These are phyloP conservation scores for Metroxylon sagu DNA, from an alignment of 176 grass and related monocot species.

Conservation along the genomic window DNA sequence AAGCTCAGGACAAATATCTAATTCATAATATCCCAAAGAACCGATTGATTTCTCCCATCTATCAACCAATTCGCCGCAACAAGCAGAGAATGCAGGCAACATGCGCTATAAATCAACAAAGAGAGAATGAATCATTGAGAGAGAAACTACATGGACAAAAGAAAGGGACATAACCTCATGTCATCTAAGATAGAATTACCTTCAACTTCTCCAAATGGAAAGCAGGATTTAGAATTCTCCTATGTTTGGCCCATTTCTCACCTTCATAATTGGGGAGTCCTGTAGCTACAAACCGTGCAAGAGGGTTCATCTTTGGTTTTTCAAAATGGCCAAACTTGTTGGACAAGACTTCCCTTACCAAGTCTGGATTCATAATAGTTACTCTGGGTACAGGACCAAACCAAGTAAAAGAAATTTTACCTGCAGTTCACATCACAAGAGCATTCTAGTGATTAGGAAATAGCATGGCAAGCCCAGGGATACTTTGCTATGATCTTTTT, in stretches of 20 bases:
- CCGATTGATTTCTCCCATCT: slow-evolving; percentile 33
- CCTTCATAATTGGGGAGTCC: slow-evolving; percentile 32
- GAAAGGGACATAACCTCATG: not conserved
- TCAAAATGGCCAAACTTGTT: no score
- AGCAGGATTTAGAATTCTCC: slow-evolving; percentile 57
- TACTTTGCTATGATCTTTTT: no score
- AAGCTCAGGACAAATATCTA: slow-evolving; percentile 45
- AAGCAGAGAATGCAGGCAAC: slow-evolving; percentile 35
- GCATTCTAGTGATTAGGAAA: no score
- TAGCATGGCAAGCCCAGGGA: no score
- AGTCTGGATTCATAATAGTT: no score
- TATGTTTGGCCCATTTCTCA: slow-evolving; percentile 56
- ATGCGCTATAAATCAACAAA: slow-evolving; percentile 28
- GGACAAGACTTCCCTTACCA: no score
- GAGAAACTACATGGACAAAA: not conserved
- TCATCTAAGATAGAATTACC: slow-evolving; percentile 10
- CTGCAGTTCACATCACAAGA: no score
- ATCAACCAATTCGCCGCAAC: slow-evolving; percentile 34
- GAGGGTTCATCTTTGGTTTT: no score
- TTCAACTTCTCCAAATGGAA: slow-evolving; percentile 61
- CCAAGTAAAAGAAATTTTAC: no score
- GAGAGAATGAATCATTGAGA: not conserved
- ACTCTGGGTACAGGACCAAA: no score
- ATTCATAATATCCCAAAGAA: slow-evolving; percentile 17
- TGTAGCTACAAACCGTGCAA: no score